Conservation (phyloP, 2,329 filamentous ascomycete genomes). For the Scedosporium aurantiacum region DNA sequence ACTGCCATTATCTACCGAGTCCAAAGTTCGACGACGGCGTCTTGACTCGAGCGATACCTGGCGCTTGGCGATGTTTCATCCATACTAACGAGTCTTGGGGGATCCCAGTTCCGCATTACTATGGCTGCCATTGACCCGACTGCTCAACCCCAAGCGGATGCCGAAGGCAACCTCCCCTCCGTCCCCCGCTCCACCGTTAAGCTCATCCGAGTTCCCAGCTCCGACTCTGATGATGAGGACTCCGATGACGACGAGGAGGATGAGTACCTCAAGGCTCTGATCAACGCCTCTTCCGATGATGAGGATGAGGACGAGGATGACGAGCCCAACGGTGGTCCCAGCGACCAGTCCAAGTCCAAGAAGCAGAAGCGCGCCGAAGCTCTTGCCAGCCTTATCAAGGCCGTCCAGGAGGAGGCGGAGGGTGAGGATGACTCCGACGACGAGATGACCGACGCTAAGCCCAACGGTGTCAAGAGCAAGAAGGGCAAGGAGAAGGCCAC, state of each 20-base stretch:
- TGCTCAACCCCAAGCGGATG: constrained; percentile 57
- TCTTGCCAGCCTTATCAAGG: constrained; percentile 58
- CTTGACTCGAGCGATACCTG: too few relatives aligned
- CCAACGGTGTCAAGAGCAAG: constrained; percentile 46
- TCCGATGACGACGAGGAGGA: constrained; percentile 53
- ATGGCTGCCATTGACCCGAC: constrained; percentile 97
- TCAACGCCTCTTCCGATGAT: constrained; percentile 37
- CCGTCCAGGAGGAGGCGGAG: constrained; percentile 38
- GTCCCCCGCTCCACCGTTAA: constrained; percentile 78
- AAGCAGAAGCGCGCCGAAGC: constrained; percentile 72
- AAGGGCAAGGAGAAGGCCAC: constrained; percentile 64
- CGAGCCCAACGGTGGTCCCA: constrained; percentile 78
- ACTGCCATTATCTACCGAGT: too few relatives aligned
- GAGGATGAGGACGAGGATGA: constrained; percentile 45
- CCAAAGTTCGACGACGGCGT: too few relatives aligned
- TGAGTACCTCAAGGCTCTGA: constrained; percentile 47
- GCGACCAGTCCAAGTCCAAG: constrained; percentile 76
- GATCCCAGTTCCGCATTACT: constrained; percentile 76
- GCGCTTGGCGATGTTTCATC: neutral
- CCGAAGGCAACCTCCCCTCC: constrained; percentile 47
- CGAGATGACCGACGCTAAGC: constrained; percentile 58
- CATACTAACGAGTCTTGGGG: constrained; percentile 17
- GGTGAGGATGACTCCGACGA: constrained; percentile 47
- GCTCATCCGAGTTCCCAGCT: constrained; percentile 64
- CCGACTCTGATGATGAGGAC: constrained; percentile 41